Conservation (phyloP, 805 yeast species). For the Kuraishia piskuri region DNA sequence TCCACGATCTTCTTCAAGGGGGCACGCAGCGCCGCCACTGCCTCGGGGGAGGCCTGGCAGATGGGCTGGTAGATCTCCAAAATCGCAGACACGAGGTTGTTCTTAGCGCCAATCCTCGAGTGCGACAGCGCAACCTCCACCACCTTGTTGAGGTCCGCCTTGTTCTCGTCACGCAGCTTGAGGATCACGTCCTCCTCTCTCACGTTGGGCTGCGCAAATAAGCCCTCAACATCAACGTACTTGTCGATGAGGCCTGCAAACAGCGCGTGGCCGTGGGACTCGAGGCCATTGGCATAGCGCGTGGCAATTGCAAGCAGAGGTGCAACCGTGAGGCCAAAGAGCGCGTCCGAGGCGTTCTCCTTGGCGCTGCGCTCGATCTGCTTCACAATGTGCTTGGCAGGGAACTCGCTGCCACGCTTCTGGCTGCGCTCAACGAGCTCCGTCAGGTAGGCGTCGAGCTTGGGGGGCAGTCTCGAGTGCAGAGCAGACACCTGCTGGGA, state of each 20-base stretch:
- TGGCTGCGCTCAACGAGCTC: conserved; percentile 58
- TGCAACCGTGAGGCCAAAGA: conserved; percentile 50
- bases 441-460: conserved; percentile 60
- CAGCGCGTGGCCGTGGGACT: conserved; percentile 74
- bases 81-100: conserved; percentile 80
- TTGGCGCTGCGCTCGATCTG: conserved; percentile 53
- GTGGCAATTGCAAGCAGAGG: conserved; percentile 70
- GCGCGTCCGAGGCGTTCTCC: conserved; percentile 37
- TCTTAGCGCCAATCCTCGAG: conserved; percentile 88
- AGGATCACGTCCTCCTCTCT: conserved; percentile 88
- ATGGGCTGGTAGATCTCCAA: conserved; percentile 74
- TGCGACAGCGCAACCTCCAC: conserved; percentile 75
- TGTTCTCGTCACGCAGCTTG: conserved; percentile 79
- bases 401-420: conserved; percentile 76
- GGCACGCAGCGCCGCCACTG: conserved; percentile 57
- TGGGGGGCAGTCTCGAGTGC: conserved; percentile 80
- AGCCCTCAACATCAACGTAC: conserved; percentile 69
- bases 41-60: conserved; percentile 61
- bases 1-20: conserved; percentile 76
- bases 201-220: conserved; percentile 67
- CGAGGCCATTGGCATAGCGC: conserved; percentile 66
- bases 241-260: conserved; percentile 62
- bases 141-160: conserved; percentile 66
- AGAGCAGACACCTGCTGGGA: conserved; percentile 74
- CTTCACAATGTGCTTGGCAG: conserved; percentile 77